Evolutionary conservation across 2,329 filamentous ascomycete species (phyloP), one percentile per base, ranked within the genome.

Genomic region (Eutypa lata): DNA sequence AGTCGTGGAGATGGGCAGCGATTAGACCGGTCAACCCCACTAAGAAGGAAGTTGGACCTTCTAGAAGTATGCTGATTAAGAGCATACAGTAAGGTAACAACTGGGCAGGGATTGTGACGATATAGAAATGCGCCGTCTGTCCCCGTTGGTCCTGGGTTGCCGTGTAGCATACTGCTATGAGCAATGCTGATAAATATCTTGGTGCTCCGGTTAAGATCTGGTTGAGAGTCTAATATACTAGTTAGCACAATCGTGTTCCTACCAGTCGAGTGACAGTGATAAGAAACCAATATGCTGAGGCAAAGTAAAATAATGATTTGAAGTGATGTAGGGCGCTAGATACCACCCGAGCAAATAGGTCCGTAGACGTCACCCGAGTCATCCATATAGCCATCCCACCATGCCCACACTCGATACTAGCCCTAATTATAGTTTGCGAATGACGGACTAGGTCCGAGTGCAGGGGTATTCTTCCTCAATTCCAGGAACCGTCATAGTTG

Each of bases 1-100:
- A 99, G 68, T 97, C 90, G 71, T 91, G 96, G 19, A 94, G 65
- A 69, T 99, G 94, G 4, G 92, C 92, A 13, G 92, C 90, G 43
- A 96, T 59, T 11, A 99, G 78, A n/a, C 94, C 94, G 33, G 83
- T 89, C 4, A 84, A 70, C 65, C 95, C 86, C 3, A 86, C 64
- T 52, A 89, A 66, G 11, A 89, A 80, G 18, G 72, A 73, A 3
- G 70, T 60, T 35, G 78, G 77, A 11, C 87, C 86, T 5, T 73
- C 77, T 66, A 89, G 82, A 50, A 97, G 74, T 21, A 96, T 78
- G 11, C 87, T 88, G 63, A 91, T 74, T 16, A 85, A 70, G 44
- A 97, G 81, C 80, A 96, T 89, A 58, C 87, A 87, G 67, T 86
- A 89, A 2, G 94, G 94, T 28, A 94, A 77, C 65, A 86, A 83